Base-by-base conservation (phyloP, 257 asterid species). In the Solanum gandarillasii region DNA sequence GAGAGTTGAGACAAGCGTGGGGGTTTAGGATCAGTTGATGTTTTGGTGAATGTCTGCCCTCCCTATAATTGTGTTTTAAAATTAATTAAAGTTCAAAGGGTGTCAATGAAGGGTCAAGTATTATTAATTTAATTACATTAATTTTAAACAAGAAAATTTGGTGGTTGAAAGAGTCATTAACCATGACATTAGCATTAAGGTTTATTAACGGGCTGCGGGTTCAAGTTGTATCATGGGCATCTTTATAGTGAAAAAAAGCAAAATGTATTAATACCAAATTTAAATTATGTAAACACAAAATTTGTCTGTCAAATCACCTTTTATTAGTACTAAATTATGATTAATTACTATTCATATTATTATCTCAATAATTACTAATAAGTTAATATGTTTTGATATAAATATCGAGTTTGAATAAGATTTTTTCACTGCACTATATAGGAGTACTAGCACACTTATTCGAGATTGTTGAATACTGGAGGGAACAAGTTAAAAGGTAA, bases 1-100 rank as follows among this genome's bases (percentile, higher is more conserved):
- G 75, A 83, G 71, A 62, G 75, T 85, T 76, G 86, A 55, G 91
- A 87, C 87, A 89, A 81, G 88, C 91, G 90, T 90, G 89, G 86
- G 87, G 86, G 83, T 87, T 78, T 55, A 46, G 85, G 85, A 36
- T 70, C 79, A 76, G 48, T 75, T 87, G 87, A 87, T 58, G 83
- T 71, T 78, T 41, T n/a, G 87, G 83, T 85, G 85, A 85, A 46
- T 89, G 82, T 85, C 88, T 71, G 78, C 5, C 31, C 43, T 72
- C 39, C 25, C 34, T 34, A 55, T 72, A 78, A 89, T 85, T 89
- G n/a, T 82, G 90, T 87, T 88, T 25, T 71, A 71, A 48, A 76
- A 52, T 16, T 36, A 85, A 85, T 85, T 85, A 48, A 81, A 82
- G 70, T 20, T 46, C 9, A 46, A 82, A 82, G 67, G 36, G 39